These are phyloP conservation scores for Sporothrix luriei DNA, from an alignment of 2,329 filamentous ascomycete genomes.

Conservation along the genomic window DNA sequence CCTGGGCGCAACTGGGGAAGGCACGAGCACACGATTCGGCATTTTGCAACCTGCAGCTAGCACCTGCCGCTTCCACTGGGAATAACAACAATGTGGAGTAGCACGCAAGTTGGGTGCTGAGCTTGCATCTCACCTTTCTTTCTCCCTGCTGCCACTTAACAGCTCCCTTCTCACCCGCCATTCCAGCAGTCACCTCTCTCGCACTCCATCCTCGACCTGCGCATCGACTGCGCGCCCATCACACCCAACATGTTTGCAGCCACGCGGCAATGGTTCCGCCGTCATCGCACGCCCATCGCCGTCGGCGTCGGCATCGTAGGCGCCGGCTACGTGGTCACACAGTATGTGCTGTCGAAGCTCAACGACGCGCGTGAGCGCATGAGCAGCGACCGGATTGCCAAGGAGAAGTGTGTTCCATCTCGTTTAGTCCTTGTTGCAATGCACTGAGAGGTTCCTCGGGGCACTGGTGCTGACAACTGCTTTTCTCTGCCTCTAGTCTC, in stretches of 20 bases:
- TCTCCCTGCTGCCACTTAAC: background rate
- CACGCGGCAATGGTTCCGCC: constrained; percentile 86
- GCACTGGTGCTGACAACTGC: constrained; percentile 9
- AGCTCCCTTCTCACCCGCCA: background rate
- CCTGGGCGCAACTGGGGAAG: background rate
- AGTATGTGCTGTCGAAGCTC: constrained; percentile 90
- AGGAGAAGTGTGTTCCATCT: constrained; percentile 75
- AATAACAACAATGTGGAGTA: background rate
- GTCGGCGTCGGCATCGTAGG: constrained; percentile 86
- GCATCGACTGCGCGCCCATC: constrained; percentile 12
- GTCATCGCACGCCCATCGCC: constrained; percentile 87
- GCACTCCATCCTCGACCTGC: constrained; percentile 31
- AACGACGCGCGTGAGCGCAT: constrained; percentile 93
- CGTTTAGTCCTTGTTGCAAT: background rate
- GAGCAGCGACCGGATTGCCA: constrained; percentile 92
- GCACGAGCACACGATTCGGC: constrained; percentile 21
- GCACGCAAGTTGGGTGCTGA: background rate
- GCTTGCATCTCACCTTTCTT: constrained; percentile 1
- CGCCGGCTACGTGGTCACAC: constrained; percentile 85
- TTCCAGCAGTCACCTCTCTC: background rate
- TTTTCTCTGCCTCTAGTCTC: constrained; percentile 60
- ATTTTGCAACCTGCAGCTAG: background rate
- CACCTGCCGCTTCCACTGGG: background rate
- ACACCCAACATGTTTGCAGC: constrained; percentile 60
- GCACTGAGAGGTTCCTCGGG: background rate